phyloP scores from a whole-genome alignment of 495 filamentous ascomycete species.

The Lentithecium fluviatile region DNA sequence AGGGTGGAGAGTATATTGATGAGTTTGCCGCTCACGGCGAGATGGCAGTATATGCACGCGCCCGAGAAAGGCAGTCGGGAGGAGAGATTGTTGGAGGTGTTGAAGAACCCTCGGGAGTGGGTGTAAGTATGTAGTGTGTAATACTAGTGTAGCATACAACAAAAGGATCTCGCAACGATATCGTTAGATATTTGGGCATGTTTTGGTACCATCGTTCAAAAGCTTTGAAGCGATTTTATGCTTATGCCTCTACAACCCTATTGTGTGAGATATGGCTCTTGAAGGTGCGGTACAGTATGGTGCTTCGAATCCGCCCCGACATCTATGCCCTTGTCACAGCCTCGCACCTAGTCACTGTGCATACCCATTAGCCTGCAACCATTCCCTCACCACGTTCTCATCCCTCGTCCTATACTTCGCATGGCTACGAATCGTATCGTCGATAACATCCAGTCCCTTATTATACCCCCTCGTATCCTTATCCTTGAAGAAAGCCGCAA shows the following conservation, averaged over 20 bases:
- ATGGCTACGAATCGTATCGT: conserved; percentile 75
- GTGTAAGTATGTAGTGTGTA: conserved; percentile 51
- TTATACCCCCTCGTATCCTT: conserved; percentile 81
- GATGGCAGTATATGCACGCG: conserved; percentile 94
- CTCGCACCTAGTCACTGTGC: conserved; percentile 4
- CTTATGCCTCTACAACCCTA: too few species aligned
- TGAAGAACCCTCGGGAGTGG: conserved; percentile 88
- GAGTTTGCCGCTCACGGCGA: conserved; percentile 89
- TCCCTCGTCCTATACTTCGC: conserved; percentile 77
- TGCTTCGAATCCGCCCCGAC: too few species aligned
- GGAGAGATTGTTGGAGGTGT: conserved; percentile 73
- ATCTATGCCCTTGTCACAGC: background rate
- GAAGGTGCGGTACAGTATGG: too few species aligned
- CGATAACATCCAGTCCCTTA: conserved; percentile 72
- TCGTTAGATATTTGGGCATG: too few species aligned
- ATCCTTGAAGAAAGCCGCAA: conserved; percentile 75
- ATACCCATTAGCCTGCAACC: conserved; percentile 67
- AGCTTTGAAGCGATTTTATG: too few species aligned
- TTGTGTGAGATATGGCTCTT: too few species aligned
- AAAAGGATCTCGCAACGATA: too few species aligned
- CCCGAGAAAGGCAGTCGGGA: conserved; percentile 72
- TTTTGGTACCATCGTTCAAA: too few species aligned
- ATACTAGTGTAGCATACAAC: too few species aligned
- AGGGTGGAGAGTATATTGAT: conserved; percentile 96
- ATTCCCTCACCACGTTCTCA: conserved; percentile 63